Evolutionary conservation across 768 basidiomycete genomes (phyloP).

Genomic region (Boletus tylopilopsis): DNA sequence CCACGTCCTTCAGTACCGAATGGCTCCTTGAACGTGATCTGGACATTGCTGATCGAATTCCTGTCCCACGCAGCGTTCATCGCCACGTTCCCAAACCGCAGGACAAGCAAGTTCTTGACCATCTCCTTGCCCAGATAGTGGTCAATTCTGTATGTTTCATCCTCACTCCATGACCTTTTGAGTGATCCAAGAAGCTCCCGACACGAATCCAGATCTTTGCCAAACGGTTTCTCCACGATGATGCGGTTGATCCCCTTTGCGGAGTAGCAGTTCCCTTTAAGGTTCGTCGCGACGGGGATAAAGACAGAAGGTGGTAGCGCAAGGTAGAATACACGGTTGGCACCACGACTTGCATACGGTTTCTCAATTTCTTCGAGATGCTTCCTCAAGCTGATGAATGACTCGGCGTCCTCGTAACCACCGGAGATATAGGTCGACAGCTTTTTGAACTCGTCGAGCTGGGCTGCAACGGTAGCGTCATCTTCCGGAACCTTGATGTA

Average conservation of each 20-base stretch:
- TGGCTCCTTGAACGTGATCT: slow-evolving; percentile 99
- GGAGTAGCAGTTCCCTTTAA: slow-evolving; percentile 79
- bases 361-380: slow-evolving; percentile 78
- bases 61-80: slow-evolving; percentile 91
- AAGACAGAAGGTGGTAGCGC: slow-evolving; percentile 98
- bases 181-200: slow-evolving; percentile 72
- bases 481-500: slow-evolving; percentile 81
- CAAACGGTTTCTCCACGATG: slow-evolving; percentile 98
- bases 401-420: slow-evolving; percentile 78
- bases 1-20: slow-evolving; percentile 99
- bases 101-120: slow-evolving; percentile 97
- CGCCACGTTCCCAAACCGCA: slow-evolving; percentile 93
- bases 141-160: slow-evolving; percentile 98
- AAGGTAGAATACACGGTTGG: slow-evolving; percentile 92
- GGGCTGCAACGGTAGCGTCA: slow-evolving; percentile 49
- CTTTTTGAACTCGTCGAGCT: slow-evolving; percentile 81
- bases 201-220: slow-evolving; percentile 87
- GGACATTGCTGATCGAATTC: slow-evolving; percentile 93
- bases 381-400: slow-evolving; percentile 74
- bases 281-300: slow-evolving; percentile 77
- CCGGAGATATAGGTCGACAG: slow-evolving; percentile 81
- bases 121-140: slow-evolving; percentile 99
- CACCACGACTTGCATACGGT: slow-evolving; percentile 54
- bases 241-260: slow-evolving; percentile 78
- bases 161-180: slow-evolving; percentile 88